A percentile compares a stretch with the other conserved stretches of the same genome.
Conservation (phyloP, 176 grass and related monocot genomes). For the Carex pumila region DNA sequence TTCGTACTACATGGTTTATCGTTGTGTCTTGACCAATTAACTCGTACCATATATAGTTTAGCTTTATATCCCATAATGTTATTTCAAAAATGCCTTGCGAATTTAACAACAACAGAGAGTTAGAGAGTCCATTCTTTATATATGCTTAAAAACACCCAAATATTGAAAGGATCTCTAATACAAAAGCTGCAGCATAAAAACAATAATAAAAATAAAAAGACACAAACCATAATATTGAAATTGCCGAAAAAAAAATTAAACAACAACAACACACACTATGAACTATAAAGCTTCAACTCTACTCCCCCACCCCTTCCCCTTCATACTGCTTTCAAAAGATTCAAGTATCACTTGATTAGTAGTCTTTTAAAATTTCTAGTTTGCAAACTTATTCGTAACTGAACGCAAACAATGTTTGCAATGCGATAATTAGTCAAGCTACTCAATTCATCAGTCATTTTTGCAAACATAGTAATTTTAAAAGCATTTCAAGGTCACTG, state of each 20-base stretch:
- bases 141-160: background rate
- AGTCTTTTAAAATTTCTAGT: background rate
- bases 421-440: background rate
- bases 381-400: background rate
- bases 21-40: too few species aligned
- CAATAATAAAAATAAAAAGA: background rate
- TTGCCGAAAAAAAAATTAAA: background rate
- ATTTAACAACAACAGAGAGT: background rate
- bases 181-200: background rate
- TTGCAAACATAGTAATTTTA: background rate
- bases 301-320: background rate
- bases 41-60: too few species aligned
- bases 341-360: background rate
- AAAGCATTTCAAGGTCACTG: background rate
- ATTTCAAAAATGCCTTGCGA: too few species aligned
- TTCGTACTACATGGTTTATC: too few species aligned
- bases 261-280: background rate
- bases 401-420: background rate
- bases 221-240: background rate
- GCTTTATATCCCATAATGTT: too few species aligned
- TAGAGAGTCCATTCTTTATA: background rate
- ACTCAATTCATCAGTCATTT: background rate
- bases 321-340: background rate
- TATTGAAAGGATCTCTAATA: background rate
- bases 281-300: background rate